Conservation (phyloP, 192 early-diverging fungal species). For the Coemansia sp. region DNA sequence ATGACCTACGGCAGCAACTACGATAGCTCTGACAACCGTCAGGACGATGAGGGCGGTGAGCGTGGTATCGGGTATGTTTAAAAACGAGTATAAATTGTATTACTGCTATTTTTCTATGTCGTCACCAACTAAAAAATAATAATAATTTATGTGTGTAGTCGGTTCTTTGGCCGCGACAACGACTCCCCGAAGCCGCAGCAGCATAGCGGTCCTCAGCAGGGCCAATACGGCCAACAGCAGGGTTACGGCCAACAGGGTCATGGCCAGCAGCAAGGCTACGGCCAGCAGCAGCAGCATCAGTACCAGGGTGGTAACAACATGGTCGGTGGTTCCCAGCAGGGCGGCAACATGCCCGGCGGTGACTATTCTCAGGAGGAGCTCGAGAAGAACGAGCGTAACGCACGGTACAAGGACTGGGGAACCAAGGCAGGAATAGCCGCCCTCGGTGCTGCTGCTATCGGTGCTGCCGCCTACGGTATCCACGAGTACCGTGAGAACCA, state of each 20-base stretch:
- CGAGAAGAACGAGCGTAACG: constrained; percentile 27
- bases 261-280: constrained; percentile 29
- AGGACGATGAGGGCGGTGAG: constrained; percentile 20
- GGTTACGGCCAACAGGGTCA: constrained; percentile 20
- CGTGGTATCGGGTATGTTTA: constrained; percentile 33
- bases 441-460: constrained; percentile 23
- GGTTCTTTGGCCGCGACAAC: constrained; percentile 26
- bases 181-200: constrained; percentile 20
- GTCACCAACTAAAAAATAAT: not conserved
- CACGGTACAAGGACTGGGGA: constrained; percentile 37
- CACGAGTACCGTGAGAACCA: constrained; percentile 44
- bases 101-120: not conserved
- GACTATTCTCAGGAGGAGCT: constrained; percentile 48
- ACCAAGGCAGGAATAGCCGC: constrained; percentile 28
- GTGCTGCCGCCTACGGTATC: constrained; percentile 38
- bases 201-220: constrained; percentile 8
- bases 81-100: not conserved
- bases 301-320: constrained; percentile 33
- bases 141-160: constrained; percentile 11
- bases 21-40: constrained; percentile 19
- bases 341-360: constrained; percentile 38
- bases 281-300: constrained; percentile 20
- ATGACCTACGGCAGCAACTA: constrained; percentile 22
- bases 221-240: constrained; percentile 21
- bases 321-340: constrained; percentile 26